Base-by-base conservation (phyloP, 1,139 yeast genomes). In the Protomyces arabidopsidicola region DNA sequence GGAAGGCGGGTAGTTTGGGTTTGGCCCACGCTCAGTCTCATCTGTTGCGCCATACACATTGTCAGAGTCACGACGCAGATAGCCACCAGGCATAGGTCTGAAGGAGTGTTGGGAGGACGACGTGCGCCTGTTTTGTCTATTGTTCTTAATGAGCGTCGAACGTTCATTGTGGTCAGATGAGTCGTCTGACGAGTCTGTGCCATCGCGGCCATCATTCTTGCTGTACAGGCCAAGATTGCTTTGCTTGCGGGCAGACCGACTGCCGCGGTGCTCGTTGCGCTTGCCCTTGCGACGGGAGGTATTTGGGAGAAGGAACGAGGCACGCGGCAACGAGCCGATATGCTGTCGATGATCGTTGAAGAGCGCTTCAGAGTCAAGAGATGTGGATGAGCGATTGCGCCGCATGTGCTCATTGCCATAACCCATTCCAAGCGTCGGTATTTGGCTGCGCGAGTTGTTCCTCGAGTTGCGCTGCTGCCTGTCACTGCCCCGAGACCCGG, bases 1-100 rank as follows among this genome's bases (percentile, higher is more conserved):
- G 4, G 63, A 60, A 4, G 63, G 54, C 36, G 63, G 63, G 36
- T 60, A 53, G 20, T 60, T 60, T n/a, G 58, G 58, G 38, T 24
- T 35, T 12, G 34, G 42, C 8, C 24, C 24, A 22, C 36, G 36
- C 36, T 24, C 53, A 31, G 53, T 50, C 35, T 31, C 53, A 27
- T n/a, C 36, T 18, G 50, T 53, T 27, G 63, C 54, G 27, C 58
- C 63, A 27, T 60, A 60, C 18, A 16, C 20, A 34, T 54, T 53
- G n/a, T 60, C 63, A 9, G 58, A 53, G 16, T 45, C 63, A 9
- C 58, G 45, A 3, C 56, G 34, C 35, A n/a, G 12, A 18, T 31
- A 31, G 35, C 36, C 53, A 10, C 22, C 42, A 20, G 36, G 52
- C 34, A 51, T 42, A 3, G 45, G 57, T 10, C 63, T 27, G 24